phyloP scores from a whole-genome alignment of 225 moss, liverwort and hornwort species.

The Lunularia cruciata region DNA sequence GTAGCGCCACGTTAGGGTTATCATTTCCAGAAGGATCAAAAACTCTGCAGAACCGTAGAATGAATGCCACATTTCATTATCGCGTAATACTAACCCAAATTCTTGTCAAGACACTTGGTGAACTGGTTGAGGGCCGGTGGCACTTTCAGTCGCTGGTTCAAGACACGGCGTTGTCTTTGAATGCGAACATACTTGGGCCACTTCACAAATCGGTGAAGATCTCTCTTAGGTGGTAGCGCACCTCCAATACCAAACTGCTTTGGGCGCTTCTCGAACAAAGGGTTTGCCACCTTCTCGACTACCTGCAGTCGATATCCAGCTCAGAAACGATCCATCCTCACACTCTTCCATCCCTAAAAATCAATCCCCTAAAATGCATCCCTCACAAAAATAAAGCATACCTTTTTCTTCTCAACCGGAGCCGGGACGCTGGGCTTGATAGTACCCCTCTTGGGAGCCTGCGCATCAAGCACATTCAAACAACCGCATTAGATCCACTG shows the following conservation, averaged over 20 bases:
- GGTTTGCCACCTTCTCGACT: slow-evolving; percentile 42
- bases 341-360: too few relatives aligned
- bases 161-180: slow-evolving; percentile 57
- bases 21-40: too few relatives aligned
- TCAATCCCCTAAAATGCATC: neutral
- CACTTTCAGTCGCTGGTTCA: slow-evolving; percentile 65
- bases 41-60: too few relatives aligned
- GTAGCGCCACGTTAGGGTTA: too few relatives aligned
- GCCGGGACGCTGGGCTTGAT: slow-evolving; percentile 58
- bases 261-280: slow-evolving; percentile 56
- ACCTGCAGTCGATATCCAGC: neutral
- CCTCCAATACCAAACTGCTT: slow-evolving; percentile 68
- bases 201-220: slow-evolving; percentile 62
- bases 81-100: slow-evolving; percentile 50
- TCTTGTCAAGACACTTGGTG: slow-evolving; percentile 61
- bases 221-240: slow-evolving; percentile 55
- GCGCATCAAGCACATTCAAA: slow-evolving; percentile 15
- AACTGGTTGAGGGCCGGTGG: slow-evolving; percentile 62
- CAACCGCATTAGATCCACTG: neutral
- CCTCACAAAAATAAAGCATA: neutral
- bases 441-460: slow-evolving; percentile 78
- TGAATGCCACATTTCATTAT: too few relatives aligned
- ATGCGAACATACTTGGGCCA: slow-evolving; percentile 67
- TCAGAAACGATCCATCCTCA: neutral
- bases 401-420: slow-evolving; percentile 64